Evolutionary conservation across 306 rosid species (phyloP).

Genomic region (Rosa multiflora): DNA sequence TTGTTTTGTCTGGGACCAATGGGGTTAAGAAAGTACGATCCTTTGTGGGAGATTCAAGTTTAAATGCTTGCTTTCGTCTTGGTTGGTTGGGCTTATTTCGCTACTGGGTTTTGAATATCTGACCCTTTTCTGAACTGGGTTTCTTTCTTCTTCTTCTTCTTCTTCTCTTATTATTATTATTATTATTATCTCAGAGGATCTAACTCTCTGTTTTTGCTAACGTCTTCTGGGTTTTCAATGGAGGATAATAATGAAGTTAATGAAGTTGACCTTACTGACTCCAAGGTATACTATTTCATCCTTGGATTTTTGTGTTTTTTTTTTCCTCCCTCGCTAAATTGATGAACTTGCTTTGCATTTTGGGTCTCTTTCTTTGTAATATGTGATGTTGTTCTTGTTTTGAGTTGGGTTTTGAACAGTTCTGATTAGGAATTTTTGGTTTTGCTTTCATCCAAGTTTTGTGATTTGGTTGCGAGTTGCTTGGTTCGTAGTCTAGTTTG

Average conservation of each 20-base stretch:
- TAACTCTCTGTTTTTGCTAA: background rate
- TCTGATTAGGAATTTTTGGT: background rate
- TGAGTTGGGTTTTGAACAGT: background rate
- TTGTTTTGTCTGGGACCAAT: constrained; percentile 28
- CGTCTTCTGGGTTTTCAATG: constrained; percentile 36
- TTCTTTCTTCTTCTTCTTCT: background rate
- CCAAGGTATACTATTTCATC: constrained; percentile 48
- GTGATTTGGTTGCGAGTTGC: background rate
- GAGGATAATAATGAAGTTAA: constrained; percentile 60
- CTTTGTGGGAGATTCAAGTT: constrained; percentile 4
- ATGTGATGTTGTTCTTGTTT: constrained; percentile 11
- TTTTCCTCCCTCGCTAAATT: background rate
- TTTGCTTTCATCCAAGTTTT: background rate
- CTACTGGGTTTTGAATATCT: constrained; percentile 10
- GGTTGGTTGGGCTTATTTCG: constrained; percentile 2
- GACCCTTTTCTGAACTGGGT: constrained; percentile 14
- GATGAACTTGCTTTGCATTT: background rate
- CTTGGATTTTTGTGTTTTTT: background rate
- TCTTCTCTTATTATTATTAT: background rate
- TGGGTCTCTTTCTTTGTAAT: background rate
- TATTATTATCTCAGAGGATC: constrained; percentile 23
- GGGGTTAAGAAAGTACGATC: constrained; percentile 9
- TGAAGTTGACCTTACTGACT: constrained; percentile 67
- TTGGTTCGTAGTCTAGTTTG: background rate
- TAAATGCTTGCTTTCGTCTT: background rate